phyloP scores from a whole-genome alignment of 2,329 filamentous ascomycete genomes.

The Byssochlamys sp. region DNA sequence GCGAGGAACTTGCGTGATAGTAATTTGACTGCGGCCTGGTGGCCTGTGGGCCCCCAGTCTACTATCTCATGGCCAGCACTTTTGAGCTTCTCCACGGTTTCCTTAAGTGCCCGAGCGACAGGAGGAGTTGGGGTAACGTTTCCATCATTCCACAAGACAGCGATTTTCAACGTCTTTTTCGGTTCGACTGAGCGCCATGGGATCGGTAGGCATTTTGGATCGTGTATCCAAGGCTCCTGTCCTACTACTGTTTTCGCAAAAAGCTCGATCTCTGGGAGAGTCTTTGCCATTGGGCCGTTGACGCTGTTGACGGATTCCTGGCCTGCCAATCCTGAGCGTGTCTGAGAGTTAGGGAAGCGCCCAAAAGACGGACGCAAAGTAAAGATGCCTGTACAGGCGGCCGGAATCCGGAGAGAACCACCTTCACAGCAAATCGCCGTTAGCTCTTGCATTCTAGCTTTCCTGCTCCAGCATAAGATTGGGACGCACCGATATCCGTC shows the following conservation, averaged over 20 bases:
- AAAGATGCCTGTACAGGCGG: constrained; percentile 29
- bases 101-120: constrained; percentile 46
- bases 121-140: constrained; percentile 56
- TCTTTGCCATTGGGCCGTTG: constrained; percentile 53
- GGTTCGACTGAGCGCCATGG: constrained; percentile 38
- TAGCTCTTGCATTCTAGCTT: not conserved
- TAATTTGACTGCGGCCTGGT: constrained; percentile 1
- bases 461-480: not conserved
- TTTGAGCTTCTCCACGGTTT: constrained; percentile 44
- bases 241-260: constrained; percentile 46
- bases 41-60: constrained; percentile 18
- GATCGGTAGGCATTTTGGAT: constrained; percentile 51
- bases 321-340: constrained; percentile 50
- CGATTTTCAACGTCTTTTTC: constrained; percentile 41
- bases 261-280: constrained; percentile 46
- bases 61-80: constrained; percentile 43
- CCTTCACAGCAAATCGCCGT: constrained; percentile 4
- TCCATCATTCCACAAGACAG: constrained; percentile 52
- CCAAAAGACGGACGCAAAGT: constrained; percentile 33
- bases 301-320: constrained; percentile 57
- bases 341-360: constrained; percentile 26
- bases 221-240: constrained; percentile 45
- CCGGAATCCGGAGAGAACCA: constrained; percentile 32
- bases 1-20: constrained; percentile 32
- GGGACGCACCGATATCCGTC: constrained; percentile 29